These are phyloP conservation scores for Trichocomaceae sp. DNA, from an alignment of 2,329 filamentous ascomycete genomes.

Conservation along the genomic window DNA sequence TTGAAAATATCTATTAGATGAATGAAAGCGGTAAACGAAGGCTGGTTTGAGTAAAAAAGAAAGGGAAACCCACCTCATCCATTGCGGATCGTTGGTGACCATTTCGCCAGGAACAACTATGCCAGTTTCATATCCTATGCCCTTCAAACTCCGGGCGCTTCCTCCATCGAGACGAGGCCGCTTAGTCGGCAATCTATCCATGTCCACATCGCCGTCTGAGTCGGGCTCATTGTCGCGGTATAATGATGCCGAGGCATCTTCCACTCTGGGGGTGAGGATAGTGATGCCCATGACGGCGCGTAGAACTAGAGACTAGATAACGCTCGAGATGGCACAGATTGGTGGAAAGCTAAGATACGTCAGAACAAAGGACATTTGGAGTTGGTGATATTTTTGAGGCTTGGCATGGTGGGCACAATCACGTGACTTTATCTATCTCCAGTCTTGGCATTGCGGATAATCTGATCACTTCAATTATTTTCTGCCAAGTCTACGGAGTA, in stretches of 20 bases:
- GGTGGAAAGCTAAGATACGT: background rate
- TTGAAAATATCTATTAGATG: background rate
- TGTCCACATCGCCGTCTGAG: constrained; percentile 37
- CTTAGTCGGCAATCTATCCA: constrained; percentile 30
- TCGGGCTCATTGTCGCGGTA: constrained; percentile 31
- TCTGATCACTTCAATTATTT: too few relatives aligned
- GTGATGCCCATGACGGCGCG: constrained; percentile 50
- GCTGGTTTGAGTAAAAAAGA: background rate
- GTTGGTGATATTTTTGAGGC: background rate
- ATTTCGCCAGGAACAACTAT: constrained; percentile 85
- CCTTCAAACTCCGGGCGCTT: background rate
- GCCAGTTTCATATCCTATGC: constrained; percentile 23
- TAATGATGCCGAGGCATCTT: constrained; percentile 23
- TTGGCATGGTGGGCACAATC: background rate
- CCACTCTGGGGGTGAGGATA: constrained; percentile 48
- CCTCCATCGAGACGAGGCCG: constrained; percentile 4
- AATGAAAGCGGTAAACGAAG: background rate
- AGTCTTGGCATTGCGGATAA: background rate
- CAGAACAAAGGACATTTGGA: background rate
- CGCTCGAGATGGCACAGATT: background rate
- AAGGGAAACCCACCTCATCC: constrained; percentile 59
- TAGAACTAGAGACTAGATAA: background rate
- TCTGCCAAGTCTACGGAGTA: background rate
- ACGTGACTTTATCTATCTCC: background rate
- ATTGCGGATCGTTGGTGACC: constrained; percentile 88